These are phyloP conservation scores for Paraurostyla sp. DNA, from an alignment of 73 alveolate genomes.

Conservation along the genomic window DNA sequence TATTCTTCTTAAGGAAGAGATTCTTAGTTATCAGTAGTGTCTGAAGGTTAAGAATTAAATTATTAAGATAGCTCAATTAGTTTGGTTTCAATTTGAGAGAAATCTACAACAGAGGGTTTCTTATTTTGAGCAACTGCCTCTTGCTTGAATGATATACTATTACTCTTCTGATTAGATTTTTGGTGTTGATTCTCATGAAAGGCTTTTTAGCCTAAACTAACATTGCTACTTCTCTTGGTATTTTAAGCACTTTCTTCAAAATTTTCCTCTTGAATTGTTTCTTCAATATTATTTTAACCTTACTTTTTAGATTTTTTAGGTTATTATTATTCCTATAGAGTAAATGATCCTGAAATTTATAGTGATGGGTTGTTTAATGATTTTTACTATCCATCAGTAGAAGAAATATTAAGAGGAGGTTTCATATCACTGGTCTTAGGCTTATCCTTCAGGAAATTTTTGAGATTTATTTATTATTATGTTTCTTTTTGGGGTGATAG, in stretches of 20 bases:
- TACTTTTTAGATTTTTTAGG: not conserved
- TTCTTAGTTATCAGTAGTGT: not conserved
- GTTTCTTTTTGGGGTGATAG: constrained; percentile 2
- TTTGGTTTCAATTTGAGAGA: not conserved
- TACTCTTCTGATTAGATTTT: not conserved
- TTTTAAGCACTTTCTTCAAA: constrained; percentile 46
- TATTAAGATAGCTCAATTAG: not conserved
- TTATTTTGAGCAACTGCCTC: no score
- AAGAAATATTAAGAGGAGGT: constrained; percentile 17
- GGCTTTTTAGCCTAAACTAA: not conserved
- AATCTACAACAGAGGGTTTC: not conserved
- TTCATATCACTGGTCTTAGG: not conserved
- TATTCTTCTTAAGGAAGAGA: not conserved
- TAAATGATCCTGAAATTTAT: not conserved
- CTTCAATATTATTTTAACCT: constrained; percentile 5
- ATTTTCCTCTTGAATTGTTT: constrained; percentile 46
- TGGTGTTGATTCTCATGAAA: not conserved
- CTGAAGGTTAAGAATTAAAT: not conserved
- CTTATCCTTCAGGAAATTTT: constrained; percentile 7
- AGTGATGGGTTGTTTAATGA: not conserved
- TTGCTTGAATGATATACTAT: not conserved
- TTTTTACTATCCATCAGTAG: not conserved
- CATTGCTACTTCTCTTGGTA: constrained; percentile 51
- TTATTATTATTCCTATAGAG: not conserved
- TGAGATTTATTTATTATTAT: not conserved